Evolutionary conservation across 2,329 filamentous ascomycete species (phyloP).

Genomic region (Tolypocladium endophyticum): DNA sequence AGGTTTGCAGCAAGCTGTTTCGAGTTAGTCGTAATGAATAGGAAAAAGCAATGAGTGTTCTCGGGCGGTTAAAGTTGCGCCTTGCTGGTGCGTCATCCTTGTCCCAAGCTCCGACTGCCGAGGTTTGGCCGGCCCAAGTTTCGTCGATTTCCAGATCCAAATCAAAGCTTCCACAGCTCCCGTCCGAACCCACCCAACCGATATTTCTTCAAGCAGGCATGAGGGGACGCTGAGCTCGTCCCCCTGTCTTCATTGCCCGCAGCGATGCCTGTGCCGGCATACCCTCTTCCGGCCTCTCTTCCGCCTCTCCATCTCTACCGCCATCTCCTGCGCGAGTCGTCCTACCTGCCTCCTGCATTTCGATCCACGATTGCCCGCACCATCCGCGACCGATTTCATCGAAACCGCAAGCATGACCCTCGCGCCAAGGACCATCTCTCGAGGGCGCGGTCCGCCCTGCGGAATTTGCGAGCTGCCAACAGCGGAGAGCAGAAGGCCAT

Average conservation of each 20-base stretch:
- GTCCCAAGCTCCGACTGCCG: neutral
- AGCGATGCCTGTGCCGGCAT: slow-evolving; percentile 18
- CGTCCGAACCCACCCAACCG: neutral
- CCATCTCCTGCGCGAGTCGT: slow-evolving; percentile 47
- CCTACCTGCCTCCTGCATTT: slow-evolving; percentile 46
- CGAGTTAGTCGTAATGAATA: neutral
- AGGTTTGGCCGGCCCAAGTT: neutral
- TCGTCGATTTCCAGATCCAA: neutral
- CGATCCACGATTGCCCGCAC: slow-evolving; percentile 30
- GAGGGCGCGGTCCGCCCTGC: slow-evolving; percentile 31
- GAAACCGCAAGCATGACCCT: slow-evolving; percentile 18
- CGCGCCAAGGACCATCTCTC: slow-evolving; percentile 21
- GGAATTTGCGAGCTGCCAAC: slow-evolving; percentile 41
- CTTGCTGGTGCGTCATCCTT: neutral
- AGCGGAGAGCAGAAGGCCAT: slow-evolving; percentile 37
- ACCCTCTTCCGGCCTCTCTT: slow-evolving; percentile 13
- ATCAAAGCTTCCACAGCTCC: neutral
- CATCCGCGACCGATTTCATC: slow-evolving; percentile 37
- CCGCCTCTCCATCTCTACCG: slow-evolving; percentile 37
- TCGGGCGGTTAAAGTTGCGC: neutral
- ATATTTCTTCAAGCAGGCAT: neutral
- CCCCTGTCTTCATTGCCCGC: neutral
- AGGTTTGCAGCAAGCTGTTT: neutral
- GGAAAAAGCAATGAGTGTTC: neutral
- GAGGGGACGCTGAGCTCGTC: neutral